Conservation (phyloP, 306 rosid species). For the Mucuna pruriens region DNA sequence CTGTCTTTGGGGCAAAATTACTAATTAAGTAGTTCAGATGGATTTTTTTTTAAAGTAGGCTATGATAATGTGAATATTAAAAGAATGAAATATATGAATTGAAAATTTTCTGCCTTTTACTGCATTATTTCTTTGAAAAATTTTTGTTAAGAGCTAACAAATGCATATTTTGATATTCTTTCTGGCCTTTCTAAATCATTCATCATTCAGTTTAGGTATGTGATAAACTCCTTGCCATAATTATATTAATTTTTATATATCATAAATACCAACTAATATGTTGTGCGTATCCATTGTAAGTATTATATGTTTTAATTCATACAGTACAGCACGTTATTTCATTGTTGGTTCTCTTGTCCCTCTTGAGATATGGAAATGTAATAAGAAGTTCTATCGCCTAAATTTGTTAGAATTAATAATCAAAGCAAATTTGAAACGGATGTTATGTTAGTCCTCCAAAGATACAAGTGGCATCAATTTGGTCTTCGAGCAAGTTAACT, state of each 20-base stretch:
- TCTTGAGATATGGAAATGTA: background rate
- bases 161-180: background rate
- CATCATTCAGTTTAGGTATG: constrained; percentile 6
- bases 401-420: background rate
- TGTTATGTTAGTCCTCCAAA: constrained; percentile 16
- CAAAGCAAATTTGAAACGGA: background rate
- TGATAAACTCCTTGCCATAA: background rate
- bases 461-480: background rate
- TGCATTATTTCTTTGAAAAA: background rate
- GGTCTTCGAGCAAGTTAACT: background rate
- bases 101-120: background rate
- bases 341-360: background rate
- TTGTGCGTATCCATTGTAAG: background rate
- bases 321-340: background rate
- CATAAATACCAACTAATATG: background rate
- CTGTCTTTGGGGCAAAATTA: background rate
- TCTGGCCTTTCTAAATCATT: background rate
- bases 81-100: constrained; percentile 7
- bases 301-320: background rate
- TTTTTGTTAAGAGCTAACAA: background rate
- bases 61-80: background rate
- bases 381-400: background rate
- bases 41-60: background rate
- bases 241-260: background rate
- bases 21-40: background rate